Evolutionary conservation across 1,284 basidiomycete genomes (phyloP).

Genomic region (Sporisorium iseilematis-ciliati): DNA sequence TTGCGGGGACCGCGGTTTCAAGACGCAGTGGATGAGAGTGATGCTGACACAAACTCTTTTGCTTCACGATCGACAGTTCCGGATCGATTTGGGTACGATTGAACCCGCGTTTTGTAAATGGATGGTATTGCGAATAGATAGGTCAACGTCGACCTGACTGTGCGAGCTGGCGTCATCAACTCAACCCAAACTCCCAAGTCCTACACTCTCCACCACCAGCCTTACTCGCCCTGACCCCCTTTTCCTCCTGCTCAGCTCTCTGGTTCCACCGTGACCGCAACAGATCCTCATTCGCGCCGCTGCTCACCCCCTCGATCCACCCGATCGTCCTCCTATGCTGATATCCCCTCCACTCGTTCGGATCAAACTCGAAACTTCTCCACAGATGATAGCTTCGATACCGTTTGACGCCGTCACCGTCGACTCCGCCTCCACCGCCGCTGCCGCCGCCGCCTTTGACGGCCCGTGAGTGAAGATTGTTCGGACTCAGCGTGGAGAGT

Average conservation of each 20-base stretch:
- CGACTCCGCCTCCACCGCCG: constrained; percentile 24
- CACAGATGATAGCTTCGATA: constrained; percentile 76
- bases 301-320: constrained; percentile 70
- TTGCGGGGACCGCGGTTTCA: not conserved
- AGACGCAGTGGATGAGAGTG: not conserved
- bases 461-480: constrained; percentile 36
- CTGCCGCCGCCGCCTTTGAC: constrained; percentile 7
- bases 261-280: constrained; percentile 26
- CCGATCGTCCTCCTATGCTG: constrained; percentile 93
- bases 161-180: constrained; percentile 5
- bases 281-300: constrained; percentile 59
- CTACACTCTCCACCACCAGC: constrained; percentile 61
- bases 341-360: constrained; percentile 83
- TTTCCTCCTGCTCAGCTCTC: constrained; percentile 2
- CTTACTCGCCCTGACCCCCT: constrained; percentile 34
- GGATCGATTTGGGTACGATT: constrained; percentile 61
- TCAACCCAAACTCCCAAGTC: constrained; percentile 64
- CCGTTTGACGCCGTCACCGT: constrained; percentile 75
- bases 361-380: constrained; percentile 84
- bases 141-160: not conserved
- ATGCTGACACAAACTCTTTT: constrained; percentile 17
- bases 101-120: not conserved
- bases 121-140: not conserved
- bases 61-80: constrained; percentile 40
- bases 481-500: constrained; percentile 33